phyloP scores from a whole-genome alignment of 2,329 filamentous ascomycete species.

The Aureobasidium sp. region DNA sequence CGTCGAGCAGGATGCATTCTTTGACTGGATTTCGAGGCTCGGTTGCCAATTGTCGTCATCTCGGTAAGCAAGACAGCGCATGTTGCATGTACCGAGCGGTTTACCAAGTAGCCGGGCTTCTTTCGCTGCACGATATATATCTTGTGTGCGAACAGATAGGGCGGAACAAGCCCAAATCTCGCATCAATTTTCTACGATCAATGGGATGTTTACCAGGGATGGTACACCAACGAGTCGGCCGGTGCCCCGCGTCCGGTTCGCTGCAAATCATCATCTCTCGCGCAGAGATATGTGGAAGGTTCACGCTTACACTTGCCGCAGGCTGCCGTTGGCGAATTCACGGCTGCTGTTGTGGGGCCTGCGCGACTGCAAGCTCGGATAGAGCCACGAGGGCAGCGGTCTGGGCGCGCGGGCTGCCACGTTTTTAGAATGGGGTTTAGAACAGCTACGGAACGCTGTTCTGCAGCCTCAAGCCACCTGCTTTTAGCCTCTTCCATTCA shows the following conservation, averaged over 20 bases:
- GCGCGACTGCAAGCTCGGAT: constrained; percentile 2
- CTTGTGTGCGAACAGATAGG: neutral
- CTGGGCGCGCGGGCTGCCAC: neutral
- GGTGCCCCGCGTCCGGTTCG: constrained; percentile 1
- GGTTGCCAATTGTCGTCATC: neutral
- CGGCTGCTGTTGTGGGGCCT: constrained; percentile 3
- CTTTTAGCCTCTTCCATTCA: neutral
- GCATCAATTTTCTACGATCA: neutral
- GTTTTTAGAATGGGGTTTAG: constrained; percentile 4
- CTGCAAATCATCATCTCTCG: constrained; percentile 12
- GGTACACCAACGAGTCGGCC: constrained; percentile 5
- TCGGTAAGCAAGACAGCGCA: constrained; percentile 1
- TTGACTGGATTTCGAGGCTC: neutral
- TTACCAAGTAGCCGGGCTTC: neutral
- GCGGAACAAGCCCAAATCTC: neutral
- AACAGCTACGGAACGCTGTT: neutral
- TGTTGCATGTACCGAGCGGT: neutral
- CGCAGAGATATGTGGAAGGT: neutral
- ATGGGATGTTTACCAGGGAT: neutral
- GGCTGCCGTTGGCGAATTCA: neutral
- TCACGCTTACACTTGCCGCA: neutral
- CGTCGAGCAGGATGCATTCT: neutral
- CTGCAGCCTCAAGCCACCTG: neutral
- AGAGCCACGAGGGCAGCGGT: neutral
- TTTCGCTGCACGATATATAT: neutral